Conservation (phyloP, 2,329 filamentous ascomycete genomes). For the Fusarium drepaniforme region DNA sequence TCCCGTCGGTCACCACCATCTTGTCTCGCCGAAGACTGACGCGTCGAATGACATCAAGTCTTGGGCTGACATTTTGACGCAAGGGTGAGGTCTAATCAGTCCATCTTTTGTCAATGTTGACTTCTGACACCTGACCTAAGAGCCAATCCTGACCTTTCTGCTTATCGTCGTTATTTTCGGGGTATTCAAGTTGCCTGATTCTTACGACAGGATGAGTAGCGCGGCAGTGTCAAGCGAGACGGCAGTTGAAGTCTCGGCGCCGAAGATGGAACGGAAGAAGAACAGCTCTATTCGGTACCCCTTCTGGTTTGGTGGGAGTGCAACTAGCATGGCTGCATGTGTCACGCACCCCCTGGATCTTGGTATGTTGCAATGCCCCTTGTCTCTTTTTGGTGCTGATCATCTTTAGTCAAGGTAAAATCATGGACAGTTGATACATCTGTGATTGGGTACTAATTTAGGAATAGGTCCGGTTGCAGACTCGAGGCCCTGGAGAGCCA, state of each 20-base stretch:
- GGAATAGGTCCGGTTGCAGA: neutral
- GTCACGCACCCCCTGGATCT: constrained; percentile 94
- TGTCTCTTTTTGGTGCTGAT: neutral
- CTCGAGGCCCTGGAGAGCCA: neutral
- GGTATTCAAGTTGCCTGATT: neutral
- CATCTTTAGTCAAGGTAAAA: neutral
- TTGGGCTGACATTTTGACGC: neutral
- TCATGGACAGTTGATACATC: neutral
- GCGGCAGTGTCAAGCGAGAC: neutral
- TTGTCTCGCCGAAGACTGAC: neutral
- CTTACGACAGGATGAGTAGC: neutral
- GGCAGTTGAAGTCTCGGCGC: neutral
- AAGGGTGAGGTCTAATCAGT: neutral
- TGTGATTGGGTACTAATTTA: neutral
- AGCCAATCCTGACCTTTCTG: neutral
- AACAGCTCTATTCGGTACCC: constrained; percentile 68
- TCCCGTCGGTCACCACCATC: neutral
- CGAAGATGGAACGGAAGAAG: constrained; percentile 45
- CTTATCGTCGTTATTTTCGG: neutral
- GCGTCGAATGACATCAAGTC: neutral
- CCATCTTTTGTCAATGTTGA: neutral
- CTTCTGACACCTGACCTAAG: neutral
- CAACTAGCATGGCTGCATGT: constrained; percentile 88
- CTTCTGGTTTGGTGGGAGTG: constrained; percentile 96
- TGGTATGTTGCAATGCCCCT: constrained; percentile 65